A percentile compares a stretch with the other conserved stretches of the same genome.
Conservation (phyloP, 2,329 filamentous ascomycete genomes). For the Diaporthe sp. region DNA sequence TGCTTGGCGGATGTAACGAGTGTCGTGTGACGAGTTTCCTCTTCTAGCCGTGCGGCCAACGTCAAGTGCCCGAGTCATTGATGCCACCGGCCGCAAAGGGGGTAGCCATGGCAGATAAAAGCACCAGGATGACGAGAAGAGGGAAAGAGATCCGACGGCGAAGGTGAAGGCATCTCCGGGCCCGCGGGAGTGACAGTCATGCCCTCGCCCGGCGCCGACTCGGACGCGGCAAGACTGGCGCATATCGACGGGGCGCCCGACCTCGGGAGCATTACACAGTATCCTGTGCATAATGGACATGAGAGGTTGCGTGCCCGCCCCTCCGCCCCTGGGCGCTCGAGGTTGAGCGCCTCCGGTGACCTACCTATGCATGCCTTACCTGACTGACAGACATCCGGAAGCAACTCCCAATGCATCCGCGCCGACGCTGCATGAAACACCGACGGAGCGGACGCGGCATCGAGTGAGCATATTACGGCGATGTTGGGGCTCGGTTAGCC, state of each 20-base stretch:
- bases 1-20: slow-evolving; percentile 14
- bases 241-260: not conserved
- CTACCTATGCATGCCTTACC: not conserved
- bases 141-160: not conserved
- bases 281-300: slow-evolving; percentile 4
- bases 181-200: not conserved
- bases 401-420: not conserved
- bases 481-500: not conserved
- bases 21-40: not conserved
- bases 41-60: not conserved
- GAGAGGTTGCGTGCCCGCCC: not conserved
- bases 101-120: not conserved
- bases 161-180: not conserved
- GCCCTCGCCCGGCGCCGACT: not conserved
- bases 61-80: not conserved
- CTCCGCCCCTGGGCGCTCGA: not conserved
- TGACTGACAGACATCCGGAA: not conserved
- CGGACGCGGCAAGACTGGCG: not conserved
- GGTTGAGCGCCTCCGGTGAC: not conserved
- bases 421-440: not conserved
- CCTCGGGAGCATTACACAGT: not conserved
- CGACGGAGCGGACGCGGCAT: not conserved
- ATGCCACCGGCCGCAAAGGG: not conserved
- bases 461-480: too few relatives aligned
- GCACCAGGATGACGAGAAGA: not conserved